Percentiles rank a stretch among this genome's conserved stretches.
phyloP scores from a whole-genome alignment of 1,284 basidiomycete species.

The Acaromyces ingoldii region DNA sequence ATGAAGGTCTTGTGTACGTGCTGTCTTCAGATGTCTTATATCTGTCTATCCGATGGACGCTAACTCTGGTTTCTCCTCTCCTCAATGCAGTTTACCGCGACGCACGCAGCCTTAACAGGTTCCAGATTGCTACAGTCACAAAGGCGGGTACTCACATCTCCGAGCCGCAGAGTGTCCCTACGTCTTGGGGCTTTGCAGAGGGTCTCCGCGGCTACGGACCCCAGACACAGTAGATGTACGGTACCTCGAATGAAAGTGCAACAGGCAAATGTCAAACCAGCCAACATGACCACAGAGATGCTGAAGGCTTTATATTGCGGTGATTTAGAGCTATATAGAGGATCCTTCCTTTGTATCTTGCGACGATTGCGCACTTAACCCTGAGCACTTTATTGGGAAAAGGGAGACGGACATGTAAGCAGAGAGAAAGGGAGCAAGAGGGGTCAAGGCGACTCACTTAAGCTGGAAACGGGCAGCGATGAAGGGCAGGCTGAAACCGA shows the following conservation, averaged over 20 bases:
- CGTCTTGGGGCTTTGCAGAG: slow-evolving; percentile 89
- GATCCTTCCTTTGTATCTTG: no score
- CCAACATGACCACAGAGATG: no score
- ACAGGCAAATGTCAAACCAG: no score
- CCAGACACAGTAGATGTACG: slow-evolving; percentile 51
- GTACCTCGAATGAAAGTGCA: no score
- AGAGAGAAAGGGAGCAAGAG: no score
- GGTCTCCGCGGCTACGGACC: slow-evolving; percentile 66
- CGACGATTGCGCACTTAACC: no score
- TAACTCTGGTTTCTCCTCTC: background rate
- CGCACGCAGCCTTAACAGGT: slow-evolving; percentile 94
- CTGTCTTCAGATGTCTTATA: background rate
- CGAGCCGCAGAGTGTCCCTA: slow-evolving; percentile 70
- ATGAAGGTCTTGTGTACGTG: slow-evolving; percentile 75
- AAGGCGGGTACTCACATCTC: slow-evolving; percentile 72
- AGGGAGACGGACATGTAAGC: no score
- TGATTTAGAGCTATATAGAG: no score
- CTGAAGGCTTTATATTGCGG: no score
- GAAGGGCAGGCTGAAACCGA: slow-evolving; percentile 44
- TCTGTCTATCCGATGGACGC: no score
- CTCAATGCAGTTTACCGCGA: slow-evolving; percentile 71
- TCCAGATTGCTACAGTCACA: slow-evolving; percentile 88
- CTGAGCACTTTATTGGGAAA: no score
- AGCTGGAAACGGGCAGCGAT: slow-evolving; percentile 44
- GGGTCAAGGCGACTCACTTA: slow-evolving; percentile 50